Conservation (phyloP, 768 basidiomycete genomes). For the Mycena epipterygia region DNA sequence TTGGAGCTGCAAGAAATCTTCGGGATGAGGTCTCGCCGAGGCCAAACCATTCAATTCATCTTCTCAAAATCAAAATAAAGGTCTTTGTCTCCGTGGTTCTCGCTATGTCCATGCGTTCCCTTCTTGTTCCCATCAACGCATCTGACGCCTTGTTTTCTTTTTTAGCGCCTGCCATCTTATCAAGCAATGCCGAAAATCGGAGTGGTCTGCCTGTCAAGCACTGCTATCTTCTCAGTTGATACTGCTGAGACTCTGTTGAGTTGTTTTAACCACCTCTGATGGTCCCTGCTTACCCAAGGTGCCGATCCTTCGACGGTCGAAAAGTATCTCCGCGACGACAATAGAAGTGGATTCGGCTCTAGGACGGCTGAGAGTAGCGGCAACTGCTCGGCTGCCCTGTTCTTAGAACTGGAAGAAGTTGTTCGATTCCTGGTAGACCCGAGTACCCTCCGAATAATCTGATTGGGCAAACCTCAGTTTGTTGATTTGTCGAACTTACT, state of each 20-base stretch:
- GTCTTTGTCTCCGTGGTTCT: slow-evolving; percentile 15
- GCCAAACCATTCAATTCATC: not conserved
- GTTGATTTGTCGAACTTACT: not conserved
- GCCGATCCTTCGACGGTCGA: slow-evolving; percentile 17
- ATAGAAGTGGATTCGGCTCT: slow-evolving; percentile 1
- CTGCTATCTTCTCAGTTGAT: not conserved
- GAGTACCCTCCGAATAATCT: not conserved
- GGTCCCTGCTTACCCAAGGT: slow-evolving; percentile 14
- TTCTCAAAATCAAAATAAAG: not conserved
- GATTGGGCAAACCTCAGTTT: not conserved
- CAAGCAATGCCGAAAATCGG: no score
- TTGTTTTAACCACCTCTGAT: not conserved
- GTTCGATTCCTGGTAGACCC: not conserved
- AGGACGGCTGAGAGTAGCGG: not conserved
- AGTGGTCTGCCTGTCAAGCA: not conserved
- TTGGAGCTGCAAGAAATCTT: not conserved
- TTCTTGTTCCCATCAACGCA: not conserved
- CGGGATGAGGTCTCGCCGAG: slow-evolving; percentile 9
- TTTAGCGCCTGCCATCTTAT: no score
- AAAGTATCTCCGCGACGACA: slow-evolving; percentile 13
- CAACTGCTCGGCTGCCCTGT: not conserved
- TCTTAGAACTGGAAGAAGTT: not conserved
- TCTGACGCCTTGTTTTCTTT: no score
- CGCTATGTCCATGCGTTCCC: not conserved
- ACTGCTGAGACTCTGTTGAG: not conserved